These are phyloP conservation scores for Blepharisma japonicum DNA, from an alignment of 73 alveolate genomes.

Conservation along the genomic window DNA sequence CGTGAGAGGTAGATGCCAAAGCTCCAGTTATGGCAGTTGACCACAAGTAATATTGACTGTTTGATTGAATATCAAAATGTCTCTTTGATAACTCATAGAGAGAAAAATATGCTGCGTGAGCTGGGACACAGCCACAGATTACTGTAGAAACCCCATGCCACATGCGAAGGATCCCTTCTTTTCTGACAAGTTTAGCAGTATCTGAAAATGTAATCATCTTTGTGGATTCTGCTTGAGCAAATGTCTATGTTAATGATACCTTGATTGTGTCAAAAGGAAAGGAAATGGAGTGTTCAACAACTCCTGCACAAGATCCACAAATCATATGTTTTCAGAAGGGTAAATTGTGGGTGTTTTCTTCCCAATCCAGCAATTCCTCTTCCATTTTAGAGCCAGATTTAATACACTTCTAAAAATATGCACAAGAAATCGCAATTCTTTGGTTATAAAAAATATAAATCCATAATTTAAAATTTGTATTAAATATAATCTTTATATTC, in stretches of 20 bases:
- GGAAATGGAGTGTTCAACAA: conserved; percentile 81
- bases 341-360: conserved; percentile 45
- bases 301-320: conserved; percentile 89
- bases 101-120: conserved; percentile 82
- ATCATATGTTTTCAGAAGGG: conserved; percentile 62
- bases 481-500: too few relatives aligned
- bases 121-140: conserved; percentile 90
- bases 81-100: conserved; percentile 65
- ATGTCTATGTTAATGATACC: conserved; percentile 17
- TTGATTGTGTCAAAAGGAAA: conserved; percentile 84
- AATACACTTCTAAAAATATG: not conserved
- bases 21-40: conserved; percentile 73
- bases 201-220: conserved; percentile 28
- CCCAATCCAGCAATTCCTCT: conserved; percentile 56
- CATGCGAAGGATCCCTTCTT: conserved; percentile 66
- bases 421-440: too few relatives aligned
- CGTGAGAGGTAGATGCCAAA: conserved; percentile 73
- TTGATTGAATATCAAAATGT: conserved; percentile 40
- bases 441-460: too few relatives aligned
- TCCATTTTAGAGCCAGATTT: not conserved
- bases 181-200: conserved; percentile 38
- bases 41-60: conserved; percentile 51
- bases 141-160: conserved; percentile 79
- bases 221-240: conserved; percentile 21
- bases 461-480: too few relatives aligned